Base-by-base conservation (phyloP, 2,329 filamentous ascomycete species). In the Colletotrichum noveboracense region DNA sequence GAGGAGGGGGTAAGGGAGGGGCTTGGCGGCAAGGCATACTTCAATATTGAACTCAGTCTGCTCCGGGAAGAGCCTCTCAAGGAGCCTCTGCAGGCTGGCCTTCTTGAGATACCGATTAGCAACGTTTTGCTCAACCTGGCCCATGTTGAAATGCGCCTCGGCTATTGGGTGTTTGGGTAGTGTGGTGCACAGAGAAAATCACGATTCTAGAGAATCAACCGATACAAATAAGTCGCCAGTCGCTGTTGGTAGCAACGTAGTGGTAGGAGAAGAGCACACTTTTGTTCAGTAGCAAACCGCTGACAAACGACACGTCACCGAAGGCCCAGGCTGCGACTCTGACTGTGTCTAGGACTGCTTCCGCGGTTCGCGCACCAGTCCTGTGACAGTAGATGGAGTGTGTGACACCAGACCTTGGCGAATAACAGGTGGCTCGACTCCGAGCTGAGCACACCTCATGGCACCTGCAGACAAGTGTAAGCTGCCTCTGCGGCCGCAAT, bases 21-120 rank as follows among this genome's bases (percentile, higher is more conserved):
- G 21, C 32, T 34, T 65, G 34, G n/a, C 32, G 12, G 21, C 9
- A 38, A 48, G 26, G 65, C 78, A 43, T 77, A 82, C 81, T 61
- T 78, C 73, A 58, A 83, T 83, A 52, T 77, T 80, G 71, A 83
- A 83, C 24, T 82, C 77, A 14, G 70, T 78, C 55, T 79, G 78
- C 18, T 76, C 78, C 1, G 78, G 79, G 70, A 83, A 83, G 14
- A 80, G 76, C 58, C 68, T 61, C 67, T 79, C 78, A 10, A 83
- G 78, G 18, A 82, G 74, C 38, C 65, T 75, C 65, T 81, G 79
- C 7, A 83, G 78, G 58, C 67, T 78, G 13, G 76, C 64, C 76
- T 77, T 77, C 64, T 79, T 82, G 38, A 83, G 78, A 66, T 83
- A 82, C 7, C 79, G 80, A 16, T 66, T 66, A 36, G 71, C 76